Base-by-base conservation (phyloP, 139 green algal genomes). In the Chlamydomonas asymmetrica region DNA sequence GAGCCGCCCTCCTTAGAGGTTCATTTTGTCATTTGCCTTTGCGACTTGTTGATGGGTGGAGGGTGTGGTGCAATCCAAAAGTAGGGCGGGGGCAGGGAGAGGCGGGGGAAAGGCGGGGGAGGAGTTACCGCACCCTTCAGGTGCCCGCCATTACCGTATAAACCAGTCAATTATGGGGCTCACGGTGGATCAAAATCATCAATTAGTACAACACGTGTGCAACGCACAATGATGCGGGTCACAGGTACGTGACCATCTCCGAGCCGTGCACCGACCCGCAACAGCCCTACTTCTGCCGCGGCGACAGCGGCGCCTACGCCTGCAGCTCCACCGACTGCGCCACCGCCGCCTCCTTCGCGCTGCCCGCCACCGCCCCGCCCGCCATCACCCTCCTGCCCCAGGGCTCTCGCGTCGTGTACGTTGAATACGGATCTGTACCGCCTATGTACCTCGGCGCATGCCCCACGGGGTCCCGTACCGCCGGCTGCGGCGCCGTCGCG, bases 231-330 rank as follows among this genome's bases (percentile, higher is more conserved):
- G n/a, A n/a, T n/a, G n/a, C n/a, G n/a, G n/a, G n/a, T n/a, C n/a
- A n/a, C n/a, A n/a, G n/a, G 76, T 5, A 77, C 76, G 23, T 82
- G 29, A 43, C 63, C 8, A 73, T 82, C 29, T 62, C 60, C 10
- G 45, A 82, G 29, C 67, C 57, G 23, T 82, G 76, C 39, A 22
- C 41, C 32, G 68, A 82, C 18, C 3, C n/a, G 16, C 22, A 59
- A 6, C 3, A 27, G 29, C 61, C 62, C 1, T 43, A 74, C 48
- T 82, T 82, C 32, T 82, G 76, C 49, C 3, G 37, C 38, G 50
- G 73, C 40, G 48, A 37, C 22, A 25, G 40, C 7, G 72, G 62
- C 49, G 72, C 40, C 61, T 72, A 49, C 72, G 3, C 67, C 1
- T 78, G 66, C 75, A 68, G 50, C 25, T 43, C 54, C 5, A 37